These are phyloP conservation scores for Candida railenensis DNA, from an alignment of 805 yeast species.

Conservation along the genomic window DNA sequence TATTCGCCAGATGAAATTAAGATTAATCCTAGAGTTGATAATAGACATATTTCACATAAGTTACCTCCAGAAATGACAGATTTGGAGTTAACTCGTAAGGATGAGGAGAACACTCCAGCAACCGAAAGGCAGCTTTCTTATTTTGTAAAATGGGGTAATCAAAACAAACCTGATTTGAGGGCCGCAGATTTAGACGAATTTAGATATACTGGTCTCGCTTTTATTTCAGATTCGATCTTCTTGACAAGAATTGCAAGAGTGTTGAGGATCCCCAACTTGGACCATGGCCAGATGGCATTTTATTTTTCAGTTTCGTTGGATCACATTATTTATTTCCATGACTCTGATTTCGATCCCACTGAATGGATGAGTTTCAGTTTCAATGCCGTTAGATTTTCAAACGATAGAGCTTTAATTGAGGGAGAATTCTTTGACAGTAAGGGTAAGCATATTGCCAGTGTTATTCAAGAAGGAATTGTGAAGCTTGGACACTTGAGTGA, in stretches of 20 bases:
- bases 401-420: conserved; percentile 53
- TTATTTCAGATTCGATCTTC: conserved; percentile 57
- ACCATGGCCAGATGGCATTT: conserved; percentile 18
- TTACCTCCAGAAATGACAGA: conserved; percentile 34
- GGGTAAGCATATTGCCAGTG: conserved; percentile 55
- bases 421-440: conserved; percentile 55
- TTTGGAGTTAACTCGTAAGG: conserved; percentile 18
- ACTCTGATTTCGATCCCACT: conserved; percentile 45
- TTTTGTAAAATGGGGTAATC: conserved; percentile 26
- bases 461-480: conserved; percentile 65
- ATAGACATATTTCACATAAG: conserved; percentile 21
- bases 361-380: conserved; percentile 55
- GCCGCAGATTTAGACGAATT: conserved; percentile 14
- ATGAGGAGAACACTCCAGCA: conserved; percentile 21
- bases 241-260: conserved; percentile 52
- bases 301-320: conserved; percentile 62
- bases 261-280: conserved; percentile 37
- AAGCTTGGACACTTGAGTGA: conserved; percentile 20
- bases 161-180: conserved; percentile 13
- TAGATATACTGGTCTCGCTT: conserved; percentile 57
- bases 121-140: conserved; percentile 26
- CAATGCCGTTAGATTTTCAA: conserved; percentile 47
- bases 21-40: conserved; percentile 12
- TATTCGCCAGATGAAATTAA: conserved; percentile 13
- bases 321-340: conserved; percentile 67